Base-by-base conservation (phyloP, 495 filamentous ascomycete genomes). In the Neurospora sp. region DNA sequence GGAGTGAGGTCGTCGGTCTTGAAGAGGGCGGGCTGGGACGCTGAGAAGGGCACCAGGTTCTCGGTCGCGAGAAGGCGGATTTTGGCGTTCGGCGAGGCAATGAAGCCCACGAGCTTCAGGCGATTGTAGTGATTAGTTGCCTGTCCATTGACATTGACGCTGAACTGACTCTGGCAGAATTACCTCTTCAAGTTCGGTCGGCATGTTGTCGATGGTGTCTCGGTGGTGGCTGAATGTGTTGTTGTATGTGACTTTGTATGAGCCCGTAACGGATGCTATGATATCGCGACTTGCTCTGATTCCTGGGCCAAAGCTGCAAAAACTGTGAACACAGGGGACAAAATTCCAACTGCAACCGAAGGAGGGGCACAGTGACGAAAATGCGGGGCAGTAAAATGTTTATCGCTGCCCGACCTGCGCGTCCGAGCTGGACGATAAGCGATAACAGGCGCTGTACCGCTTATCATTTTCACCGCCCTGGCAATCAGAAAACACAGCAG, bases 51-150 rank as follows among this genome's bases (percentile, higher is more conserved):
- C 46, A 96, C 91, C 35, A 97, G 86, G 73, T 95, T 92, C 80
- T 97, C 95, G 60, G 90, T 90, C 18, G 96, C 95, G 90, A 82
- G 77, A 70, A 79, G 76, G 71, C 95, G 90, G 72, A 97, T 92
- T 78, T 93, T 90, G 11, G 92, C 92, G 81, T 95, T 97, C 66
- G 91, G 93, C 84, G 96, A 91, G 79, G 93, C 91, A 40, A 98
- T 91, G 78, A 98, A 97, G 76, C 93, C 93, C 73, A 96, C 94
- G 66, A 98, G 89, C 94, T 97, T 76, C 66, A 42, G 16, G 7
- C 77, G 38, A 66, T 35, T 35, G 5, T 66, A 66, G 54, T 35
- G 27, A 66, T 66, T 66, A 66, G 54, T 35, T 66, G 23, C 7
- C 27, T 18, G 54, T 18, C 14, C 27, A 14, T 27, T 62, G 23